Conservation (phyloP, 2,329 filamentous ascomycete genomes). For the Verticillium albo-atrum region DNA sequence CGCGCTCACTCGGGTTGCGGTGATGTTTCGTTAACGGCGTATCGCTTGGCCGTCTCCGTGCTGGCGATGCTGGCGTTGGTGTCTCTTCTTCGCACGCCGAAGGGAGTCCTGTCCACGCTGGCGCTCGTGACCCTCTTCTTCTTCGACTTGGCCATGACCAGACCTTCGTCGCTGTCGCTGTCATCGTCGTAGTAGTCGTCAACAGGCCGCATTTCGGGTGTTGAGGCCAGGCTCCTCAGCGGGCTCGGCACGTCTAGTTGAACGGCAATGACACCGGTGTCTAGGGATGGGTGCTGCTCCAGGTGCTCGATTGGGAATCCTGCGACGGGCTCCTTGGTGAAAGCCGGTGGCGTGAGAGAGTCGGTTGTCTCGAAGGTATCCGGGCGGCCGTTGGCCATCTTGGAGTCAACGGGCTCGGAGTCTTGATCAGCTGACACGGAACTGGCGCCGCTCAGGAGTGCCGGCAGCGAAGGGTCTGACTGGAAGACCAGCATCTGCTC, state of each 20-base stretch:
- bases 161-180: conserved; percentile 50
- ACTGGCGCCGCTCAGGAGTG: conserved; percentile 58
- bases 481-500: conserved; percentile 50
- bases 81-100: conserved; percentile 44
- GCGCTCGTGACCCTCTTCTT: conserved; percentile 8
- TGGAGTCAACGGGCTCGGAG: conserved; percentile 49
- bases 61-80: conserved; percentile 58
- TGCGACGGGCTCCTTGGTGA: conserved; percentile 39
- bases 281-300: conserved; percentile 21
- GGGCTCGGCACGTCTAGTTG: conserved; percentile 16
- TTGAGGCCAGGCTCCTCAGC: conserved; percentile 14
- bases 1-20: background rate
- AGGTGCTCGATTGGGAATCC: conserved; percentile 43
- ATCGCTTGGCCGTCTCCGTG: conserved; percentile 60
- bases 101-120: conserved; percentile 22
- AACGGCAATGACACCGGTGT: conserved; percentile 19
- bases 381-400: conserved; percentile 34
- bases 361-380: conserved; percentile 48
- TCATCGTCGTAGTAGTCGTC: conserved; percentile 41
- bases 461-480: conserved; percentile 60
- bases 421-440: conserved; percentile 61
- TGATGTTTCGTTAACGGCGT: background rate
- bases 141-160: conserved; percentile 46
- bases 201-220: conserved; percentile 7
- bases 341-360: conserved; percentile 48